Percentiles rank a stretch among this genome's conserved stretches.
Evolutionary conservation across 164 flowering plant genomes (phyloP).

Genomic region (Annona squamosa): DNA sequence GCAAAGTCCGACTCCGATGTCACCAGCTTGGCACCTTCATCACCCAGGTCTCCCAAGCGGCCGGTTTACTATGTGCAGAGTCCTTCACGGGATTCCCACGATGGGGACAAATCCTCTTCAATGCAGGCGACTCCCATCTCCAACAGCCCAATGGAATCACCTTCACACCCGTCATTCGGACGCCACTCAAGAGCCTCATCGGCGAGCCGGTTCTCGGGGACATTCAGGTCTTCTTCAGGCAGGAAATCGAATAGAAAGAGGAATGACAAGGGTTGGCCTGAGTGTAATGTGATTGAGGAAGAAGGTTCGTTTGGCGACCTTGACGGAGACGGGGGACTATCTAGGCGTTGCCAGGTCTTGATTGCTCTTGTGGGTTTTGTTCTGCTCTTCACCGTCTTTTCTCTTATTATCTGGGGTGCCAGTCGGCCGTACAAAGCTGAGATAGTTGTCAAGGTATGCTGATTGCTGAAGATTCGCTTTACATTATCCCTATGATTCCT

Average conservation of each 20-base stretch:
- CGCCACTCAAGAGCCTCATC: constrained; percentile 91
- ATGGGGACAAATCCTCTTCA: constrained; percentile 90
- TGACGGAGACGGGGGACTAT: constrained; percentile 26
- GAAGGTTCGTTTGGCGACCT: constrained; percentile 73
- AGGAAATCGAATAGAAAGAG: constrained; percentile 55
- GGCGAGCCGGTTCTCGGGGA: constrained; percentile 83
- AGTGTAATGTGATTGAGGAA: constrained; percentile 77
- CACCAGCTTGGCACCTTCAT: constrained; percentile 85
- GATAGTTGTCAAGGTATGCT: constrained; percentile 40
- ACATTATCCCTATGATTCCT: no score
- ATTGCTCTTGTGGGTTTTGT: constrained; percentile 31
- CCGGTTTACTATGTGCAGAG: constrained; percentile 86
- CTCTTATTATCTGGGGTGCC: constrained; percentile 64
- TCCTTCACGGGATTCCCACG: constrained; percentile 93
- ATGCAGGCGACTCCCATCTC: constrained; percentile 81
- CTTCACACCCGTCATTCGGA: constrained; percentile 86
- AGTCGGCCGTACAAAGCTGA: constrained; percentile 48
- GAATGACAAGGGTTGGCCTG: constrained; percentile 97
- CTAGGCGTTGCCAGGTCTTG: constrained; percentile 32
- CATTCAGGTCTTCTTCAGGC: constrained; percentile 77
- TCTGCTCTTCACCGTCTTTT: constrained; percentile 39
- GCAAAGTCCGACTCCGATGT: constrained; percentile 87
- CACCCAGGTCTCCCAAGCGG: constrained; percentile 88
- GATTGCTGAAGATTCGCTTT: neutral
- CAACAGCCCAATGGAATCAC: constrained; percentile 88